phyloP scores from a whole-genome alignment of 495 filamentous ascomycete genomes.

The Xylaria telfairii region DNA sequence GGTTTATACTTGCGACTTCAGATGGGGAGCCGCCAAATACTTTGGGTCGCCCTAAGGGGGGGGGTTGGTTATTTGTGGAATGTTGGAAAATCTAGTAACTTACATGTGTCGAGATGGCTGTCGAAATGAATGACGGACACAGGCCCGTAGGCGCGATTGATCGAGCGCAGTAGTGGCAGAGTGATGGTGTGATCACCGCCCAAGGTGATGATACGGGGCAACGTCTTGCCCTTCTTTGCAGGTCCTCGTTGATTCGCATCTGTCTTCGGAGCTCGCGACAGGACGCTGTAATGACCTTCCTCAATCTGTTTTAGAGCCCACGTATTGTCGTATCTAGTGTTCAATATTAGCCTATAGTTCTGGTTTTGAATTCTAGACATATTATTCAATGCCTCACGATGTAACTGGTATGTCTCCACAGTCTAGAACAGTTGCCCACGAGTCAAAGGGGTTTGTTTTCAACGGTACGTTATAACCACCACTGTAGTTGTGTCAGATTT shows the following conservation, averaged over 20 bases:
- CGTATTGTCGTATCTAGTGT: conserved; percentile 67
- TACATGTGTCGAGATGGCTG: conserved; percentile 79
- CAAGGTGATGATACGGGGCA: conserved; percentile 71
- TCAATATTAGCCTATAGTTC: not conserved
- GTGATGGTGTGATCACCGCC: conserved; percentile 88
- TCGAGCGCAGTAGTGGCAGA: conserved; percentile 75
- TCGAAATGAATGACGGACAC: conserved; percentile 90
- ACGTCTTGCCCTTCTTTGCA: conserved; percentile 57
- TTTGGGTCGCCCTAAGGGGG: conserved; percentile 66
- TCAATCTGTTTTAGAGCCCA: conserved; percentile 83
- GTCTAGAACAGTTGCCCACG: conserved; percentile 79
- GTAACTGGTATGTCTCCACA: conserved; percentile 87
- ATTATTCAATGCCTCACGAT: conserved; percentile 50
- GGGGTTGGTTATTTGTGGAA: not conserved
- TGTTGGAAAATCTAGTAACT: conserved; percentile 57
- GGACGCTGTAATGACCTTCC: conserved; percentile 63
- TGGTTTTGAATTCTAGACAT: not conserved
- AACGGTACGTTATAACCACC: conserved; percentile 82
- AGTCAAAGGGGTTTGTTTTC: conserved; percentile 78
- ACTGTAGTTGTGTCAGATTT: conserved; percentile 34
- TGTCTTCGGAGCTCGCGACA: conserved; percentile 57
- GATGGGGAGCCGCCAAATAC: conserved; percentile 64
- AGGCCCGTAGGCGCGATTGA: conserved; percentile 79
- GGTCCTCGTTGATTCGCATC: conserved; percentile 55
- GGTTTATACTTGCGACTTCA: conserved; percentile 73